These are phyloP conservation scores for Pisolithus tinctorius DNA, from an alignment of 768 basidiomycete species.

Conservation along the genomic window DNA sequence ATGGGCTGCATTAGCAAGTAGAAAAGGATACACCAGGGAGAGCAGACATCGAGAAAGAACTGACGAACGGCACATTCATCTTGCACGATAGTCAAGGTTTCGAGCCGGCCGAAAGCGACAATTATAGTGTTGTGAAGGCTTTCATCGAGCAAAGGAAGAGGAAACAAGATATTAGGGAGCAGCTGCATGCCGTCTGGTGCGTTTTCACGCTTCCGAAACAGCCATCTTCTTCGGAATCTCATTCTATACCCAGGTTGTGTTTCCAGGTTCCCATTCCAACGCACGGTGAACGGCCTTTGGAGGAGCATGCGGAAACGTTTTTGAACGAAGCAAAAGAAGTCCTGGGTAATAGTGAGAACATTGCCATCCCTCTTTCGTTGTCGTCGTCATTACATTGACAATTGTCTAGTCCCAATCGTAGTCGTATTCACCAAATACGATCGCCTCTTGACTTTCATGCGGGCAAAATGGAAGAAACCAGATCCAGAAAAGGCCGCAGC, in stretches of 20 bases:
- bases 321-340: not conserved
- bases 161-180: slow-evolving; percentile 1
- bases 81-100: slow-evolving; percentile 14
- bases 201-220: not conserved
- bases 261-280: not conserved
- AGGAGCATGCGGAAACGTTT: slow-evolving; percentile 1
- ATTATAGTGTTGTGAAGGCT: slow-evolving; percentile 1
- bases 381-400: not conserved
- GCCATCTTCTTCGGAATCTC: not conserved
- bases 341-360: slow-evolving; percentile 1
- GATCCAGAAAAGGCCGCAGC: not conserved
- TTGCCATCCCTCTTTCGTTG: not conserved
- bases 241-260: not conserved
- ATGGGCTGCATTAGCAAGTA: not conserved
- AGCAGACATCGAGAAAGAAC: slow-evolving; percentile 6
- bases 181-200: slow-evolving; percentile 11
- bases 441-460: slow-evolving; percentile 3
- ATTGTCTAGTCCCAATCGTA: not conserved
- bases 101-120: slow-evolving; percentile 8
- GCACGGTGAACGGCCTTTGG: not conserved
- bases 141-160: slow-evolving; percentile 4
- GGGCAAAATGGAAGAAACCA: not conserved
- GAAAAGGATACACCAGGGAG: not conserved
- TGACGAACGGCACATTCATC: slow-evolving; percentile 6
- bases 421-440: slow-evolving; percentile 1